Conservation (phyloP, 129 eudicot species). For the Dittrichia graveolens region DNA sequence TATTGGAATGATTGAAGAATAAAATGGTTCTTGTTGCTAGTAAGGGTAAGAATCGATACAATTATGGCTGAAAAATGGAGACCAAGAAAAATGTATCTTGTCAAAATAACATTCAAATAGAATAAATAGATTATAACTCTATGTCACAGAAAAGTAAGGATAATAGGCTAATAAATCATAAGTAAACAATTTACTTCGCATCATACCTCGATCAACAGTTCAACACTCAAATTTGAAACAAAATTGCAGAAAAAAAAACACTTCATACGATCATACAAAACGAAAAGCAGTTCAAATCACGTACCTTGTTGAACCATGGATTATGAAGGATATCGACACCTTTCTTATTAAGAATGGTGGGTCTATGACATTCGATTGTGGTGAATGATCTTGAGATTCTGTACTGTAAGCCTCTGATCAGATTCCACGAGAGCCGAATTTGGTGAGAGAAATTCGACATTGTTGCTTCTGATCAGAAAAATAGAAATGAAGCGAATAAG, state of each 20-base stretch:
- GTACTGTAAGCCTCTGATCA: slow-evolving; percentile 50
- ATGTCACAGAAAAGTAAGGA: too few relatives aligned
- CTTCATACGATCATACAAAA: slow-evolving; percentile 11
- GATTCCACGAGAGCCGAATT: slow-evolving; percentile 57
- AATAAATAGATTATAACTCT: too few relatives aligned
- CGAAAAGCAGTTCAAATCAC: background rate
- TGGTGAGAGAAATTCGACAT: slow-evolving; percentile 59
- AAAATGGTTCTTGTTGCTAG: background rate
- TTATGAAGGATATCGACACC: slow-evolving; percentile 91
- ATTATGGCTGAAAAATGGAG: background rate
- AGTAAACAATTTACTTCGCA: too few relatives aligned
- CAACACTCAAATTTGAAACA: background rate
- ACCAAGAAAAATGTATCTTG: background rate
- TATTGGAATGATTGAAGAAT: background rate
- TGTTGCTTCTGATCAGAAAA: slow-evolving; percentile 33
- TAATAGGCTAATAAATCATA: too few relatives aligned
- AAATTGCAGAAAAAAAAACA: background rate
- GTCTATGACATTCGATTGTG: slow-evolving; percentile 85
- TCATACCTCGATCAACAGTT: too few relatives aligned
- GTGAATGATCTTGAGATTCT: slow-evolving; percentile 57
- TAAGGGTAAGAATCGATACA: background rate
- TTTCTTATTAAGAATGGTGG: slow-evolving; percentile 74
- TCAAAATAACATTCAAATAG: background rate
- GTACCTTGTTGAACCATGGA: slow-evolving; percentile 98
- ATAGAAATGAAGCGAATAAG: slow-evolving; percentile 9